Evolutionary conservation across 352 stramenopile genomes (phyloP), one percentile per base, ranked within the genome.

Genomic region (Blastocystis sp.): DNA sequence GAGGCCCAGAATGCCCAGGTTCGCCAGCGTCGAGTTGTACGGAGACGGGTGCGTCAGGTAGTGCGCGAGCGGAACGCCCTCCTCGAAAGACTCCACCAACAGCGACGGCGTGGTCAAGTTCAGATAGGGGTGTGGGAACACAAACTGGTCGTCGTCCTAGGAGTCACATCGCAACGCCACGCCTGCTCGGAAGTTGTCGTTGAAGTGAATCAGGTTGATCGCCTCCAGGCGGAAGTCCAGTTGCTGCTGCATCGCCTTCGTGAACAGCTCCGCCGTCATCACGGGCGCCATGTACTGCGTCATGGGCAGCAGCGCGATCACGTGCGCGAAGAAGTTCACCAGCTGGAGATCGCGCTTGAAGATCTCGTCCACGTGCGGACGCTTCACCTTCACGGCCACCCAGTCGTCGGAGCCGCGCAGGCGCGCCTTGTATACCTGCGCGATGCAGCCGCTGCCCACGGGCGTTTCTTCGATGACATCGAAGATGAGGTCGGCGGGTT

Each of bases 1-100:
- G 86, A 94, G 94, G 28, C 78, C 78, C 2, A 88, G 21, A 21
- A 76, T 40, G 34, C 78, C 78, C 0, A 88, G 48, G 34, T 88
- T 23, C 2, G 78, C 56, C 52, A 88, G 41, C 9, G n/a, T 71
- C 7, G 45, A 14, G 53, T 88, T 88, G 14, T 62, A 17, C 19
- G 64, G n/a, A 1, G 78, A 76, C 2, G 56, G n/a, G 76, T 88
- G 78, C 3, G 41, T 52, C n/a, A 88, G 45, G 9, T 65, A 62
- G 2, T 28, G 4, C 21, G 56, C 14, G 3, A 88, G 60, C 21
- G 78, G 78, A 59, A 60, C 78, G 38, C 60, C 78, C 34, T 69
- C 34, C 43, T 88, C 78, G 41, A 56, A 88, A 2, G 64, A 79
- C 48, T 88, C 78, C 0, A 88, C 53, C 1, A 88, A 10, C 4